A percentile compares a stretch with the other conserved stretches of the same genome.
These are phyloP conservation scores for Gilbertella persicaria DNA, from an alignment of 371 early-diverging fungal species.

Conservation along the genomic window DNA sequence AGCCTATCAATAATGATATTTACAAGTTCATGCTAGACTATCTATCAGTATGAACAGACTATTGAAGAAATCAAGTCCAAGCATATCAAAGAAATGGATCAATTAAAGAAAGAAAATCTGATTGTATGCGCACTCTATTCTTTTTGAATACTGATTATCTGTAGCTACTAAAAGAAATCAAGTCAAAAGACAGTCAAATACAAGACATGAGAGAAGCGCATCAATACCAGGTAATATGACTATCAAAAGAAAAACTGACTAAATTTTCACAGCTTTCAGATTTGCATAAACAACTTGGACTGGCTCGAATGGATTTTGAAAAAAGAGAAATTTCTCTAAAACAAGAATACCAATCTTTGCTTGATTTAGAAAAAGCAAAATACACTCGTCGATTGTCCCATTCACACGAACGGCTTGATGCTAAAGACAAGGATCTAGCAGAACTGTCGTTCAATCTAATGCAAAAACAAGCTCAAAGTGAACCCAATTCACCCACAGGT, in stretches of 20 bases:
- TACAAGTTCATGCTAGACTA: too few species aligned
- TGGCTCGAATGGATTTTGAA: slow-evolving; percentile 13
- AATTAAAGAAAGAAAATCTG: neutral
- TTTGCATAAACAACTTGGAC: slow-evolving; percentile 16
- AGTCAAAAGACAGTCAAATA: slow-evolving; percentile 28
- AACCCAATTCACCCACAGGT: slow-evolving; percentile 15
- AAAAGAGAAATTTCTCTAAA: slow-evolving; percentile 15
- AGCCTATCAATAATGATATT: too few species aligned
- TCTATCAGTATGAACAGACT: too few species aligned
- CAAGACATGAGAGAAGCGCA: neutral
- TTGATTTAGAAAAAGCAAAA: slow-evolving; percentile 25
- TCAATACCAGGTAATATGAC: neutral
- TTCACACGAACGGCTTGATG: slow-evolving; percentile 23
- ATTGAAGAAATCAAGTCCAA: too few species aligned
- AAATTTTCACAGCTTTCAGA: neutral
- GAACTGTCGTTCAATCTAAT: slow-evolving; percentile 2
- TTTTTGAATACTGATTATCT: neutral
- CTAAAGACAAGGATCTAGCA: slow-evolving; percentile 12
- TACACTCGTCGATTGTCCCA: slow-evolving; percentile 24
- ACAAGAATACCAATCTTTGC: slow-evolving; percentile 12
- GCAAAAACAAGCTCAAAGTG: slow-evolving; percentile 16
- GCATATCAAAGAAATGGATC: neutral
- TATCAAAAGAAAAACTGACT: neutral
- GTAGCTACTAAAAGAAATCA: slow-evolving; percentile 35
- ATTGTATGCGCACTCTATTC: neutral